Evolutionary conservation across 495 filamentous ascomycete species (phyloP), one percentile per base, ranked within the genome.

Genomic region (Penicillium roqueforti): DNA sequence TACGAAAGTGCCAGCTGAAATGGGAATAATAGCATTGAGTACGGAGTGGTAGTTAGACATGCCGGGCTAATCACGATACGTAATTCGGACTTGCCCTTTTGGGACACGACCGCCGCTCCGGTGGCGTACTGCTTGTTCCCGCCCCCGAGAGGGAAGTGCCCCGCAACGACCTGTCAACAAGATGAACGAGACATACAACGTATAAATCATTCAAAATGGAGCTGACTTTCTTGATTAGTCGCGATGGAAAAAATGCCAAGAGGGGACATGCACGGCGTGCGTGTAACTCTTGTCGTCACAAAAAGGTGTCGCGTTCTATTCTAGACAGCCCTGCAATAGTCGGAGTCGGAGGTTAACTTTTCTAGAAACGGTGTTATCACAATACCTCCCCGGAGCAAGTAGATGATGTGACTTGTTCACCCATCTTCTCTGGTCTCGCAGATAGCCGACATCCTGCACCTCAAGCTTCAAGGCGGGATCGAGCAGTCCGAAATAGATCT

Each of bases 281-380:
- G 1, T 63, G 60, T 51, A 51, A 47, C 19, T n/a, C 16, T 9
- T 63, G 60, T 49, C 63, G 63, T 16, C 55, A 47, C 16, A 60
- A 48, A 54, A 66, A 66, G 53, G 63, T 63, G 20, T 16, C 4
- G 19, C 13, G 14, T 31, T 32, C 37, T 44, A 6, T 20, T 38
- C 45, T 4, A 28, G 10, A 28, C 14, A 18, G 23, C 23, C n/a
- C 34, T 28, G 26, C 8, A n/a, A 3, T 6, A 37, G 3, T 4
- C 4, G 25, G 32, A 26, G 0, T 3, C 22, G 1, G 2, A 20
- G 18, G n/a, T 52, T 49, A 47, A 46, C 13, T 7, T 13, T n/a
- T 1, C 1, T 38, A 66, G 63, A 66, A 59, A 61, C 61, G 57
- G 46, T 66, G 63, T 26, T 57, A 56, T 16, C 63, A 66, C 39